Base-by-base conservation (phyloP, 306 rosid species). In the Malus sylvestris region DNA sequence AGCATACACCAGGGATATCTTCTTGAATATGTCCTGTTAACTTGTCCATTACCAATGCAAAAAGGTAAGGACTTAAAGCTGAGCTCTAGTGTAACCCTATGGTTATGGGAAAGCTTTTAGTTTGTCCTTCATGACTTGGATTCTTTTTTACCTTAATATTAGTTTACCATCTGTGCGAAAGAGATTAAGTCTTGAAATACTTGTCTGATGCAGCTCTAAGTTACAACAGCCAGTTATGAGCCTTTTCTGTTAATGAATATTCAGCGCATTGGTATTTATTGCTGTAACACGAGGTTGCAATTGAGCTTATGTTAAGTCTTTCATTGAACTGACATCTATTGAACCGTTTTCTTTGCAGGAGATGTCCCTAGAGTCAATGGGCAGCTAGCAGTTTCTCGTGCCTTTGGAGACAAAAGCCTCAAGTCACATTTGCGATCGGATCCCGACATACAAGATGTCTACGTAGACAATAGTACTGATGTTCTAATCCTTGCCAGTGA, bases 291-390 rank as follows among this genome's bases (percentile, higher is more conserved):
- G 16, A 35, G 4, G n/a, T 58, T 7, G 6, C 9, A 68, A 44
- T 27, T 25, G 61, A 64, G 52, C 27, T 76, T 45, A 77, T 74
- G 60, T 45, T 51, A 32, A 70, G 57, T 55, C 9, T 30, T 5
- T 8, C 14, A 11, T 77, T 75, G 78, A 60, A 70, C 58, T 80
- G 79, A 42, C 70, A 29, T 64, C 23, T 51, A 3, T 62, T 76
- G 32, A 67, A 38, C 60, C 30, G 64, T 46, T 55, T 51, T 59
- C 59, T 35, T 55, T 78, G 69, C 83, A 91, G 97, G 97, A 82
- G 98, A 93, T 51, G 97, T 94, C 44, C 97, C 97, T 67, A 81
- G 97, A 86, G 98, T 94, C 67, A 94, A 94, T 16, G 98, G 98
- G 22, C 96, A 94, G 85, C 86, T 94, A 45, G 98, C 98, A 2